Percentiles rank a stretch among this genome's conserved stretches.
Evolutionary conservation across 2,329 filamentous ascomycete genomes (phyloP).

Genomic region (Mycocentrospora acerina): DNA sequence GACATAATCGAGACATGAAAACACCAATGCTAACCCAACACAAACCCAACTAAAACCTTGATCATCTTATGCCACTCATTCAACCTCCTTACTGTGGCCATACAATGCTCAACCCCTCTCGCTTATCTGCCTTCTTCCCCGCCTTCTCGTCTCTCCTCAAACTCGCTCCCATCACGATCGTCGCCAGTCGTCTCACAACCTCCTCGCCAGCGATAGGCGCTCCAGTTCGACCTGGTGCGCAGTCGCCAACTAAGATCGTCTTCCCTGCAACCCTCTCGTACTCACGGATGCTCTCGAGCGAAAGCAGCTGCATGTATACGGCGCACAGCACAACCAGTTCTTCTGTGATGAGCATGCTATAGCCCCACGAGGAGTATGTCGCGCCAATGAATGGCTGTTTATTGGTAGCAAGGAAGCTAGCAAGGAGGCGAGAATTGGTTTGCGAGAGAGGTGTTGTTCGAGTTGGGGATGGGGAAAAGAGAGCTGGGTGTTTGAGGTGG

Average conservation of each 20-base stretch:
- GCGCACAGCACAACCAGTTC: conserved; percentile 36
- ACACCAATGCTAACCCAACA: too few species aligned
- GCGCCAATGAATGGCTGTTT: conserved; percentile 31
- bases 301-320: conserved; percentile 37
- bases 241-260: conserved; percentile 33
- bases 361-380: conserved; percentile 37
- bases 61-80: too few species aligned
- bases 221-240: conserved; percentile 22
- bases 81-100: too few species aligned
- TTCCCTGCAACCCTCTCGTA: conserved; percentile 29
- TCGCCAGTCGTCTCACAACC: conserved; percentile 35
- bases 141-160: conserved; percentile 38
- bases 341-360: conserved; percentile 34
- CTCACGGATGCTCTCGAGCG: conserved; percentile 22
- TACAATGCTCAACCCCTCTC: conserved; percentile 15
- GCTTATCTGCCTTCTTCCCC: conserved; percentile 24
- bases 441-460: conserved; percentile 20
- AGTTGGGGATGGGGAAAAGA: conserved; percentile 32
- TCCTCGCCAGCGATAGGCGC: conserved; percentile 24
- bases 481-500: conserved; percentile 32
- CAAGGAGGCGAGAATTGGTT: conserved; percentile 33
- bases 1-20: too few species aligned
- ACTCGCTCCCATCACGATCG: conserved; percentile 35
- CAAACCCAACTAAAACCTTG: too few species aligned
- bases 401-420: conserved; percentile 22